These are phyloP conservation scores for Withania somnifera DNA, from an alignment of 305 asterid species.

Conservation along the genomic window DNA sequence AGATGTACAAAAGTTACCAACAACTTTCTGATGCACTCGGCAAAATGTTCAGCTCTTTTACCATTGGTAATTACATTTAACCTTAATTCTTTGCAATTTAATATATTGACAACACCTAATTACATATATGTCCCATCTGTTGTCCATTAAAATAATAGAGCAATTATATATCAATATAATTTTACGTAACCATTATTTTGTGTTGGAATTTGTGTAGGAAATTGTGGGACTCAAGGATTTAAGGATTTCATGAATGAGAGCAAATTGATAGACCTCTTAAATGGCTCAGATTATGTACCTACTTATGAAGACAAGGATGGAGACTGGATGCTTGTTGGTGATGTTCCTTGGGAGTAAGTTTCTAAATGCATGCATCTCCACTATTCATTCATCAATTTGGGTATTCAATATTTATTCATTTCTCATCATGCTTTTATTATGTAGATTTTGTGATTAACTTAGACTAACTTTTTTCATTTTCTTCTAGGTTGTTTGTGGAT, in stretches of 20 bases:
- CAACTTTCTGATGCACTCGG: slow-evolving; percentile 10
- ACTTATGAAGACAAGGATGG: slow-evolving; percentile 12
- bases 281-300: slow-evolving; percentile 12
- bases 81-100: too few relatives aligned
- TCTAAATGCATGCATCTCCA: not conserved
- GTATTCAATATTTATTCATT: not conserved
- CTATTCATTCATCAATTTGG: too few relatives aligned
- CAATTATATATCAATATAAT: not conserved
- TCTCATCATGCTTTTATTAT: not conserved
- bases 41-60: slow-evolving; percentile 14
- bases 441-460: not conserved
- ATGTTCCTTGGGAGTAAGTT: slow-evolving; percentile 15
- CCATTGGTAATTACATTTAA: slow-evolving; percentile 1
- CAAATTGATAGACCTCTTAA: slow-evolving; percentile 10
- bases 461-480: not conserved
- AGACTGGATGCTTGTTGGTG: slow-evolving; percentile 16
- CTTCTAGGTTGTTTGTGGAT: slow-evolving; percentile 9
- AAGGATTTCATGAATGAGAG: slow-evolving; percentile 15
- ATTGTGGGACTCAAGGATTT: slow-evolving; percentile 11
- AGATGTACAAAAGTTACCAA: slow-evolving; percentile 10
- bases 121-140: too few relatives aligned
- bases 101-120: too few relatives aligned
- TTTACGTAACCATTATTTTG: not conserved
- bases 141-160: not conserved
- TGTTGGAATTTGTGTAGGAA: slow-evolving; percentile 1